Base-by-base conservation (phyloP, 345 rosid species). In the Barbarea vulgaris region DNA sequence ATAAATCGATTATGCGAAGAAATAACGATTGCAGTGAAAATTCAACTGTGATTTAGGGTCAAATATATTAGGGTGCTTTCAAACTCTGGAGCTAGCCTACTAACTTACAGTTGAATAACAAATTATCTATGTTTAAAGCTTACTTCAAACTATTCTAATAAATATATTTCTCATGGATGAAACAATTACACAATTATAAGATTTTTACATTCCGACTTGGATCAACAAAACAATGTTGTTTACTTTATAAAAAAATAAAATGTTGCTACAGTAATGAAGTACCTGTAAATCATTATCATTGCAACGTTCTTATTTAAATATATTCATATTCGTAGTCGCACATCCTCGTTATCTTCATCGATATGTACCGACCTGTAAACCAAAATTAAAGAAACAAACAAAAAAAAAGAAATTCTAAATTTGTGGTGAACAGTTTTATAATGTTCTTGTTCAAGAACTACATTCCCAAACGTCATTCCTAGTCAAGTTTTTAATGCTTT, bases 331-430 rank as follows among this genome's bases (percentile, higher is more conserved):
- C 14, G 57, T n/a, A 41, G 52, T 64, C 14, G 57, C 12, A 74
- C 50, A 65, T 44, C 39, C 27, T 65, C 22, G 51, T 66, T 47
- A 65, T 46, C 13, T 67, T 59, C 61, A 37, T n/a, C 14, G 52
- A 74, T 74, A 7, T 22, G 39, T 44, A 75, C 67, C 44, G 36
- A 67, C 42, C 7, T 50, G 34, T 10, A 60, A 53, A 53, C 69
- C 69, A 61, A 61, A 53, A n/a, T n/a, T n/a, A n/a, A 25, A 36
- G 64, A 69, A 69, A 76, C 31, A 76, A 69, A 62, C 50, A 76
- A 76, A 33, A 48, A 12, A 22, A 22, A 57, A 57, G 17, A 22
- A 67, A 57, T 48, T 67, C 63, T 58, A 59, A 75, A 27, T 59
- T 39, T 60, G 56, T 67, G 48, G 63, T 68, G 69, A 52, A 68